phyloP scores from a whole-genome alignment of 495 filamentous ascomycete species.

The Podospora didyma region DNA sequence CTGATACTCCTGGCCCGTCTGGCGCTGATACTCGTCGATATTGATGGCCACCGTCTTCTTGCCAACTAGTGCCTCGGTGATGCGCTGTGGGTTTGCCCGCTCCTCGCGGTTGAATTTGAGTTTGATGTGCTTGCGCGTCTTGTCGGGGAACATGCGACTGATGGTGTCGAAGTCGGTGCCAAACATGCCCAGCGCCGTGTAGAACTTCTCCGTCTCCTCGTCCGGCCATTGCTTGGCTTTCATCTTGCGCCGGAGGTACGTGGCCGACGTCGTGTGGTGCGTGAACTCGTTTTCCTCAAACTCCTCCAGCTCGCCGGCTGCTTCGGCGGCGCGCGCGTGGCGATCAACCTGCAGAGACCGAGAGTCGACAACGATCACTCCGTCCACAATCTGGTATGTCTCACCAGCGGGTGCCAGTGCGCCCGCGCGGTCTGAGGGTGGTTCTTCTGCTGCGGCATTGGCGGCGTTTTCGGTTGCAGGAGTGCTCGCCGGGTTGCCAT shows the following conservation, averaged over 20 bases:
- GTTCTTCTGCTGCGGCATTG: not conserved
- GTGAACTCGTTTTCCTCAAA: constrained; percentile 84
- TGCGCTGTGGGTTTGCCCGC: constrained; percentile 60
- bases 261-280: constrained; percentile 65
- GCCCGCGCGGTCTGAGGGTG: not conserved
- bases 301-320: constrained; percentile 55
- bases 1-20: constrained; percentile 54
- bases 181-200: constrained; percentile 76
- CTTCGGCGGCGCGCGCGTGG: constrained; percentile 60
- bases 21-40: constrained; percentile 60
- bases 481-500: not conserved
- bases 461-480: not conserved
- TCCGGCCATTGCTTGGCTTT: constrained; percentile 69
- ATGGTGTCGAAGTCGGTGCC: constrained; percentile 94
- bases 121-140: constrained; percentile 77
- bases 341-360: constrained; percentile 75
- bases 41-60: constrained; percentile 57
- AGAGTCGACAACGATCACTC: constrained; percentile 76
- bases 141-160: constrained; percentile 71
- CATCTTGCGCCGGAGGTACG: constrained; percentile 64
- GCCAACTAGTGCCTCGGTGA: constrained; percentile 63
- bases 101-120: constrained; percentile 93
- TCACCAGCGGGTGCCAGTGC: constrained; percentile 19
- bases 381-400: constrained; percentile 63
- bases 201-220: constrained; percentile 77